Evolutionary conservation across 164 flowering plant species (phyloP), one percentile per base, ranked within the genome.

Genomic region (Macadamia integrifolia): DNA sequence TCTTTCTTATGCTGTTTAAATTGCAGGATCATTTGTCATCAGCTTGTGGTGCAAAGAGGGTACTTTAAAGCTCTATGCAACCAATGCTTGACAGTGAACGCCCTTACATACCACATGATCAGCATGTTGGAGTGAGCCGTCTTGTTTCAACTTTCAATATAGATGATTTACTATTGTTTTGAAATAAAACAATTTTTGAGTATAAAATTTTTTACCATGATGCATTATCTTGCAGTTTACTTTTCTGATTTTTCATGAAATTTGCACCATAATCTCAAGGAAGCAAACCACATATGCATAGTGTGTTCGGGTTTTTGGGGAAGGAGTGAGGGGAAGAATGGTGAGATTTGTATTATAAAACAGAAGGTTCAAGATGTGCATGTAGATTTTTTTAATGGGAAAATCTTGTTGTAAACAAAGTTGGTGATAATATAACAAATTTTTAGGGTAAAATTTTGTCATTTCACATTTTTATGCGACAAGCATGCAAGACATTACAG

Each of bases 11-110:
- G 1, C 52, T 9, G 8, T 48, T 46, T 62, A 15, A 53, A 35
- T 76, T 79, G 81, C 88, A 87, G 92, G 98, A 88, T 67, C 96
- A 90, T 85, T 23, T 90, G 67, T 86, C 92, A 0, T 83, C 93
- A 64, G 93, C 93, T 66, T 92, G 98, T 64, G 97, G 87, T 79
- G 72, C 87, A 63, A 92, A 87, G 71, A 82, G 86, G 76, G 80
- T 87, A 56, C 50, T 73, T 63, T 87, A 69, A 77, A 61, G 57
- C 15, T 65, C 61, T 50, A 32, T 43, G 44, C 67, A 2, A 58
- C 66, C 50, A 3, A 64, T 28, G 68, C 58, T 35, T 59, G 3
- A 31, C 6, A 32, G 31, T 7, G 12, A 57, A 58, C 55, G 64
- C 8, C 31, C 32, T 46, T 70, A 59, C 70, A 56, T 65, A 42